phyloP scores from a whole-genome alignment of 345 rosid species.

The Populus simonii region DNA sequence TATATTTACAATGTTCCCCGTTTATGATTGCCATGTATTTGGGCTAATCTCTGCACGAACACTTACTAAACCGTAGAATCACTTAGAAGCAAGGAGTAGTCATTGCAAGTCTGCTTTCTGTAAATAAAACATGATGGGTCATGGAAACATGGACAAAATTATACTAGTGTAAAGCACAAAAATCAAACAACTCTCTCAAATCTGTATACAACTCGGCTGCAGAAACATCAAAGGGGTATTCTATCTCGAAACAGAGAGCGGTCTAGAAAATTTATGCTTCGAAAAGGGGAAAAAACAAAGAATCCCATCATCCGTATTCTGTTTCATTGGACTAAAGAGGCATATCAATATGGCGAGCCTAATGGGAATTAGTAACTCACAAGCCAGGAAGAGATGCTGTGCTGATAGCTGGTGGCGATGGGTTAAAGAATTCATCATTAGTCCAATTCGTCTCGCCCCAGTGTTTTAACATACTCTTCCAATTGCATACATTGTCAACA shows the following conservation, averaged over 20 bases:
- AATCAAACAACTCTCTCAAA: background rate
- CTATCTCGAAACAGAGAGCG: background rate
- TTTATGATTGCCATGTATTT: no score
- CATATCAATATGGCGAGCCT: background rate
- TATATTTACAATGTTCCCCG: no score
- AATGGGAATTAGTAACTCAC: conserved; percentile 18
- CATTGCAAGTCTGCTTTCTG: background rate
- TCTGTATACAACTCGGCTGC: background rate
- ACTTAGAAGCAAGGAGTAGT: background rate
- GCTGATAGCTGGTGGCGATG: conserved; percentile 75
- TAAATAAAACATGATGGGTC: background rate
- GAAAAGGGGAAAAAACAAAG: background rate
- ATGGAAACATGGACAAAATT: background rate
- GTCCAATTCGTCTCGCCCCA: conserved; percentile 55
- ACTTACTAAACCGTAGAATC: background rate
- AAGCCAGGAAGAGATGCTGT: conserved; percentile 33
- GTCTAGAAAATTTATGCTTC: background rate
- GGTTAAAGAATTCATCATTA: conserved; percentile 47
- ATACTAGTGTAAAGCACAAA: background rate
- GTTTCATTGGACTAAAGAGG: background rate
- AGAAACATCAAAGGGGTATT: background rate
- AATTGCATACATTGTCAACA: conserved; percentile 26
- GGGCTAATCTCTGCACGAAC: no score
- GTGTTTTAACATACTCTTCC: conserved; percentile 32
- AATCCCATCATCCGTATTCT: conserved; percentile 2